Evolutionary conservation across 1,139 yeast species (phyloP).

Genomic region (Candida anutae): DNA sequence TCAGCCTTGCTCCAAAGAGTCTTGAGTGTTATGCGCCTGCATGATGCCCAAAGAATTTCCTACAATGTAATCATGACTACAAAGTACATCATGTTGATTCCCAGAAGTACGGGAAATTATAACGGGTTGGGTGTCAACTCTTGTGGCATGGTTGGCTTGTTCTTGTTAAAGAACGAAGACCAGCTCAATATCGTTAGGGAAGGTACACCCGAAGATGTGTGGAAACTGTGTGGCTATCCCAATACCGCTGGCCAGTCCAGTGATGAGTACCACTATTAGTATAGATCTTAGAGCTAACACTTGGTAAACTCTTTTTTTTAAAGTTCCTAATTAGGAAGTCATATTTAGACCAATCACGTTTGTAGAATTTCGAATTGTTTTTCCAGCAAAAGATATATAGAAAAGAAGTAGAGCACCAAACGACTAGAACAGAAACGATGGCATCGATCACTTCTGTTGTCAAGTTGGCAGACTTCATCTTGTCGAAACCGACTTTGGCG

Average conservation of each 20-base stretch:
- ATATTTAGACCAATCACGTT: constrained; percentile 8
- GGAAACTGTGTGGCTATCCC: constrained; percentile 60
- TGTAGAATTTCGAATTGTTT: constrained; percentile 8
- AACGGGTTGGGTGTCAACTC: constrained; percentile 61
- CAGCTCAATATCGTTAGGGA: constrained; percentile 30
- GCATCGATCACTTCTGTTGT: constrained; percentile 77
- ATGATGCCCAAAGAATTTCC: constrained; percentile 40
- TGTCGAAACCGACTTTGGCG: constrained; percentile 72
- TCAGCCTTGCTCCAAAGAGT: constrained; percentile 64
- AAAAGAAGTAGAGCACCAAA: constrained; percentile 1
- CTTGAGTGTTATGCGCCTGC: constrained; percentile 55
- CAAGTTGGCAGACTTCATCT: constrained; percentile 72
- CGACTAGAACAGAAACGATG: constrained; percentile 27
- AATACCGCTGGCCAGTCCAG: constrained; percentile 31
- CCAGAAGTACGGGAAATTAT: constrained; percentile 46
- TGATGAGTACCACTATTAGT: constrained; percentile 32
- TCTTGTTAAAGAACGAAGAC: constrained; percentile 67
- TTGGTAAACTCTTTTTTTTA: not conserved
- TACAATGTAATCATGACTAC: constrained; percentile 79
- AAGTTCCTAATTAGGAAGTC: constrained; percentile 7
- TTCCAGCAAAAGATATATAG: constrained; percentile 1
- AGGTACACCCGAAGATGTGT: constrained; percentile 38
- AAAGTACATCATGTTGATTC: constrained; percentile 80
- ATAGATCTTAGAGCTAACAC: not conserved
- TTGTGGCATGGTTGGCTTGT: constrained; percentile 71